Base-by-base conservation (phyloP, 2,329 filamentous ascomycete genomes). In the Colletotrichum tofieldiae region DNA sequence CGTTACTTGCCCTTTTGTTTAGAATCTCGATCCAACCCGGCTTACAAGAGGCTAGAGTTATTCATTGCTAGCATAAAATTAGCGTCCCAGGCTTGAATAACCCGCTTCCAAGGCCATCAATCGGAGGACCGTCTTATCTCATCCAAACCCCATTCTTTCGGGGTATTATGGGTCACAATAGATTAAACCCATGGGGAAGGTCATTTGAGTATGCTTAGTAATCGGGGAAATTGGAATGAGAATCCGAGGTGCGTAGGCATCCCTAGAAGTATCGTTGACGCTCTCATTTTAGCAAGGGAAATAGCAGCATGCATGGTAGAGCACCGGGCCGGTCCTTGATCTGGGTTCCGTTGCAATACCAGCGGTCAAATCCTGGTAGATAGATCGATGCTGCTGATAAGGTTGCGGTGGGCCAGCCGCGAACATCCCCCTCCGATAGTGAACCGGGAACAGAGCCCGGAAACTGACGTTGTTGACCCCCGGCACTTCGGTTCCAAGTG, bases 391-490 rank as follows among this genome's bases (percentile, higher is more conserved):
- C n/a, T 11, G 12, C 29, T 49, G 59, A 49, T 37, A 26, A 37
- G 23, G 43, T 23, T n/a, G 51, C 5, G 1, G 29, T n/a, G 51
- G 20, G 29, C 20, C 26, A 16, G 12, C 29, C 52, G 52, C 29
- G 29, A 16, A 35, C 6, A 20, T 51, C 49, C 12, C 20, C 29
- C 20, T 20, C 29, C 43, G 43, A 49, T 39, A 62, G 59, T 18
- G 8, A 62, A 49, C 59, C 59, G 59, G 59, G 43, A 62, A 62
- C 59, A 29, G 32, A 43, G 59, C 32, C 32, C 59, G 59, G 59
- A 62, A 49, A 26, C 7, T n/a, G 1, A 45, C 32, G n/a, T 26
- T 20, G 18, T 37, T 12, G 32, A 37, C 29, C 23, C 59, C 59
- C 58, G 41, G 58, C 43, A 49, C 12, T 47, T 37, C 37, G 6